These are phyloP conservation scores for Syzygium malaccense DNA, from an alignment of 441 rosid species.

Conservation along the genomic window DNA sequence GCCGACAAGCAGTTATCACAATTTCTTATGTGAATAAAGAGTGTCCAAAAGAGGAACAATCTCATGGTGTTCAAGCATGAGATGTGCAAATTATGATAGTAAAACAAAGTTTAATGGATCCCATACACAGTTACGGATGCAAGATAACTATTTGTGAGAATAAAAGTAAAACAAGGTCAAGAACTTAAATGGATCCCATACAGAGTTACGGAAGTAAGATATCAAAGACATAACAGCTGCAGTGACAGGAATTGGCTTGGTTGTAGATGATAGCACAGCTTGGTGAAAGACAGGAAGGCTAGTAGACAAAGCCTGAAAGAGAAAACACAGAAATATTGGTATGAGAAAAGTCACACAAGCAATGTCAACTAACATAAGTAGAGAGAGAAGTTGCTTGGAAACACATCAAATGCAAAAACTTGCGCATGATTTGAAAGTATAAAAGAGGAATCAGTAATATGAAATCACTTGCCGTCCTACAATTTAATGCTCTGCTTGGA, in stretches of 20 bases:
- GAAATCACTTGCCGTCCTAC: not conserved
- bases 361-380: not conserved
- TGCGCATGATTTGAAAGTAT: not conserved
- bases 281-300: constrained; percentile 66
- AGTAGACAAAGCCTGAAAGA: constrained; percentile 53
- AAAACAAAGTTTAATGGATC: not conserved
- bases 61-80: not conserved
- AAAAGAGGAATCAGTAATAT: not conserved
- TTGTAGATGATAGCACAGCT: constrained; percentile 65
- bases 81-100: not conserved
- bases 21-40: not conserved
- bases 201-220: constrained; percentile 61
- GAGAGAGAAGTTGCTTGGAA: not conserved
- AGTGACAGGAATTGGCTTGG: constrained; percentile 69
- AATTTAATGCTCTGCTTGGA: not conserved
- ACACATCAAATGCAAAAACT: not conserved
- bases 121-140: not conserved
- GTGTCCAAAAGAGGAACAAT: not conserved
- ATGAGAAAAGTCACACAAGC: not conserved
- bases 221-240: constrained; percentile 72
- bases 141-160: not conserved
- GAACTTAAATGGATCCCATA: constrained; percentile 28
- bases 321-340: not conserved
- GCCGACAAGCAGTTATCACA: not conserved
- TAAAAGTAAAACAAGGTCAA: not conserved